phyloP scores from a whole-genome alignment of 352 stramenopile species.

The Globisporangium canariense region DNA sequence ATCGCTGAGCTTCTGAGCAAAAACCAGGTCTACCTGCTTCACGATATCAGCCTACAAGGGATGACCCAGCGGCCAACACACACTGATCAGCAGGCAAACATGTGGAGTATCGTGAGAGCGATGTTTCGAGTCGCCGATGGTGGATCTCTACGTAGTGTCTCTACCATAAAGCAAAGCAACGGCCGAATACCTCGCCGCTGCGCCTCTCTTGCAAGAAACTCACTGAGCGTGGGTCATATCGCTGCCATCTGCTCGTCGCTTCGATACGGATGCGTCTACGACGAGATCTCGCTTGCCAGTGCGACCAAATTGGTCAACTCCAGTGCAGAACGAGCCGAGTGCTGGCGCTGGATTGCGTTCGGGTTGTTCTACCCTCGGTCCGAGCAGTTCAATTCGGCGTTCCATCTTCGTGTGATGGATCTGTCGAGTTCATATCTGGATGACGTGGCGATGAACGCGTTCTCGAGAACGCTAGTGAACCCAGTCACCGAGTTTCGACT shows the following conservation, averaged over 20 bases:
- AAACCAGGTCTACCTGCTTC: not conserved
- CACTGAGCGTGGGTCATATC: not conserved
- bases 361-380: not conserved
- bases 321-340: not conserved
- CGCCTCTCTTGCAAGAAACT: not conserved
- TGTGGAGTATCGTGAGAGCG: not conserved
- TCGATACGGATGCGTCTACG: conserved; percentile 1
- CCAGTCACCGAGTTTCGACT: not conserved
- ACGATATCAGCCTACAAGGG: not conserved
- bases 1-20: not conserved
- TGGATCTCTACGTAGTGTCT: not conserved
- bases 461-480: not conserved
- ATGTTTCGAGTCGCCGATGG: not conserved
- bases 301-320: not conserved
- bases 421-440: not conserved
- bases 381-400: not conserved
- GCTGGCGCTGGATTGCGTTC: conserved; percentile 2
- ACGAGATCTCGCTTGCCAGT: not conserved
- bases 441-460: not conserved
- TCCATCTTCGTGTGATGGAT: not conserved
- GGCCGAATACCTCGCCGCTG: not conserved
- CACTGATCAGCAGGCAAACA: not conserved
- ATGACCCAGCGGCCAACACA: not conserved
- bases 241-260: not conserved
- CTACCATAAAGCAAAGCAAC: not conserved